Evolutionary conservation across 2,329 filamentous ascomycete genomes (phyloP).

Genomic region (Cladosporium sp.): DNA sequence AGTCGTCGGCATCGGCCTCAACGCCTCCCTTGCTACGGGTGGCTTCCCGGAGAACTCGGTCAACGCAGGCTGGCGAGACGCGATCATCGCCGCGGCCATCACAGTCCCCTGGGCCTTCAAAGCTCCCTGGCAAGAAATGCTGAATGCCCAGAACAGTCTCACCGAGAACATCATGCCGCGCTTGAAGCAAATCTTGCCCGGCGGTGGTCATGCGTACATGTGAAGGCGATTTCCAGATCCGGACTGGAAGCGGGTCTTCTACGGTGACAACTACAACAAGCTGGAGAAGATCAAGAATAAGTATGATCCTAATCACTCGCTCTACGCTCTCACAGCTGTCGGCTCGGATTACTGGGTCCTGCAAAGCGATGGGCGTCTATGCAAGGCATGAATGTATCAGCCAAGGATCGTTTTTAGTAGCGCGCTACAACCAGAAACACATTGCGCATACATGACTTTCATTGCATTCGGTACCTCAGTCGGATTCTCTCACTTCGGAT

Average conservation of each 20-base stretch:
- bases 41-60: constrained; percentile 37
- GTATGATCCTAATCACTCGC: constrained; percentile 39
- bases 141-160: constrained; percentile 33
- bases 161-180: constrained; percentile 36
- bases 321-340: constrained; percentile 38
- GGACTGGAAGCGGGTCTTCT: constrained; percentile 39
- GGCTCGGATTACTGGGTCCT: constrained; percentile 35
- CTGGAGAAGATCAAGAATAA: constrained; percentile 37
- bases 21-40: constrained; percentile 32
- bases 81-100: constrained; percentile 33
- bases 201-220: constrained; percentile 33
- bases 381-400: not conserved
- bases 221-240: constrained; percentile 36
- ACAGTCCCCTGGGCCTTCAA: constrained; percentile 36
- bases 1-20: constrained; percentile 37
- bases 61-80: constrained; percentile 36
- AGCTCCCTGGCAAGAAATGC: constrained; percentile 34
- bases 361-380: constrained; percentile 3
- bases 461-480: too few relatives aligned
- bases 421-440: too few relatives aligned
- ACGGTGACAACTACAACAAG: constrained; percentile 36
- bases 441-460: too few relatives aligned
- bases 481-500: too few relatives aligned
- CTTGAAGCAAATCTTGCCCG: constrained; percentile 36
- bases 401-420: too few relatives aligned